These are phyloP conservation scores for Metschnikowia lachancei DNA, from an alignment of 805 yeast species.

Conservation along the genomic window DNA sequence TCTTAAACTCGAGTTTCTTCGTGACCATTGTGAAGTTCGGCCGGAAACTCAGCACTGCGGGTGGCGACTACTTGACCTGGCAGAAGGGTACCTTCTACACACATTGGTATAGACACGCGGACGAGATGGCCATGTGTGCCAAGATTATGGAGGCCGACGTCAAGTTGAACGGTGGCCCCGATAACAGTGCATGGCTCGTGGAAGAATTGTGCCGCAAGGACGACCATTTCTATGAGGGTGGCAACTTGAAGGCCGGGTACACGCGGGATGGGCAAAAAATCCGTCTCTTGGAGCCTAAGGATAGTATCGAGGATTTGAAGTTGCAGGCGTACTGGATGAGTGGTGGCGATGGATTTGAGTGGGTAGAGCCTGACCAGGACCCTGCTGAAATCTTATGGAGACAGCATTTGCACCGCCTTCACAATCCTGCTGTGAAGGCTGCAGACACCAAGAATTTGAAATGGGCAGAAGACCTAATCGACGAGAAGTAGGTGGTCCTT, in stretches of 20 bases:
- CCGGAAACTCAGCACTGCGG: constrained; percentile 39
- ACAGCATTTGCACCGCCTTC: constrained; percentile 26
- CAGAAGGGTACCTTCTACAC: constrained; percentile 61
- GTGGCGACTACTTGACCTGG: constrained; percentile 60
- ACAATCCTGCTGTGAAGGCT: constrained; percentile 19
- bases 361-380: constrained; percentile 26
- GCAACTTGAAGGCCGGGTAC: constrained; percentile 33
- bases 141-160: constrained; percentile 66
- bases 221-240: constrained; percentile 26
- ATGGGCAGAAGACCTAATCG: constrained; percentile 38
- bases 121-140: constrained; percentile 65
- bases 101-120: constrained; percentile 63
- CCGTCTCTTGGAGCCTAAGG: constrained; percentile 39
- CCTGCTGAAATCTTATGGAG: constrained; percentile 45
- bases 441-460: constrained; percentile 24
- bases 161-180: constrained; percentile 41
- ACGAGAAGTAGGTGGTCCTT: not conserved
- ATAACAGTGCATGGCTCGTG: constrained; percentile 29
- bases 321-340: constrained; percentile 84
- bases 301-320: constrained; percentile 57
- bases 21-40: constrained; percentile 42
- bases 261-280: constrained; percentile 39
- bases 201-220: constrained; percentile 38
- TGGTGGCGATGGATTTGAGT: constrained; percentile 37
- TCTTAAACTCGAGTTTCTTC: constrained; percentile 41